These are phyloP conservation scores for Angomonas deanei DNA, from an alignment of 208 protist genomes.

Conservation along the genomic window DNA sequence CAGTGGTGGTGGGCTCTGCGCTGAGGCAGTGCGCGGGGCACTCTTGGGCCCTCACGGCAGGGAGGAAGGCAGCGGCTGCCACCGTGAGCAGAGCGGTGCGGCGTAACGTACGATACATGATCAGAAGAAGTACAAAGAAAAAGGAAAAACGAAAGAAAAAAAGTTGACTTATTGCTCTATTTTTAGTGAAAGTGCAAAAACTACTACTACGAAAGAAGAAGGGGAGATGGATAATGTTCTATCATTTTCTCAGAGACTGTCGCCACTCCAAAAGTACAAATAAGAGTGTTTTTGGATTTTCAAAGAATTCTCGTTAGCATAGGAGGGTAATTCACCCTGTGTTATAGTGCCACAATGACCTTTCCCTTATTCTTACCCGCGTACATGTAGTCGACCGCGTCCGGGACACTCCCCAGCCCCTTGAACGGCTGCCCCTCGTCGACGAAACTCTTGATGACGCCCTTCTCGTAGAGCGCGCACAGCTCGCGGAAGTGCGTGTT, in stretches of 20 bases:
- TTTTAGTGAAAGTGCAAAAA: no score
- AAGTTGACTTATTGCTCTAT: no score
- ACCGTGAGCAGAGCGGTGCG: neutral
- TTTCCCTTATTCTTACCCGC: constrained; percentile 70
- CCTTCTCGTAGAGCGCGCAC: constrained; percentile 40
- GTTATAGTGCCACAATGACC: constrained; percentile 63
- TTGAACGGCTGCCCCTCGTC: constrained; percentile 47
- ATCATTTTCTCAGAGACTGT: no score
- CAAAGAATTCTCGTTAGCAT: no score
- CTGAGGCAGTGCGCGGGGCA: neutral
- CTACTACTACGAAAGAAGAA: no score
- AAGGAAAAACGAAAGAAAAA: no score
- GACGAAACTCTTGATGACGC: constrained; percentile 44
- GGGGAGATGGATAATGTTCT: no score
- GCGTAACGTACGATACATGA: no score
- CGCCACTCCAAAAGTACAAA: no score
- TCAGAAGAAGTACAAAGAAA: no score
- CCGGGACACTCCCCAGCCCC: constrained; percentile 61
- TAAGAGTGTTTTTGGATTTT: no score
- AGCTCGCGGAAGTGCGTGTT: constrained; percentile 51
- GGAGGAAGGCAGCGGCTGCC: neutral
- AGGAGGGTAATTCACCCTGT: neutral
- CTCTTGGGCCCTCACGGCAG: neutral
- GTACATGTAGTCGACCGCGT: constrained; percentile 77
- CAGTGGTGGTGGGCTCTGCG: neutral